phyloP scores from a whole-genome alignment of 83 land plant species.

The Picea abies region DNA sequence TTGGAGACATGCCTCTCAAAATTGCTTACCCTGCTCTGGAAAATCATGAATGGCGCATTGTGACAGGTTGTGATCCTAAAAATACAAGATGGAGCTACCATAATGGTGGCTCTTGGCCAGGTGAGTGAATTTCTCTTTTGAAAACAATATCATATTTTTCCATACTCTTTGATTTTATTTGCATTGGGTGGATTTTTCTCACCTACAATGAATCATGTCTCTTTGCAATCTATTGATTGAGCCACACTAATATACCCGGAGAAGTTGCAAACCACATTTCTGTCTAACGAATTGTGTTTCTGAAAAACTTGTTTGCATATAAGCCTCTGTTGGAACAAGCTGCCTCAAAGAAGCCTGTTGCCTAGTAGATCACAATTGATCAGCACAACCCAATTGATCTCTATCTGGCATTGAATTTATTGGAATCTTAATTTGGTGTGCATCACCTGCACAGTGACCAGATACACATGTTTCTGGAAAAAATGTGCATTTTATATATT shows the following conservation, averaged over 20 bases:
- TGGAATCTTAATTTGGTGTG: no score
- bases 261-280: no score
- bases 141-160: not conserved
- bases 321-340: no score
- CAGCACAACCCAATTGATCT: no score
- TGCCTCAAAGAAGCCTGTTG: no score
- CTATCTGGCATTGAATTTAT: no score
- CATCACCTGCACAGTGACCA: not conserved
- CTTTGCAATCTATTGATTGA: no score
- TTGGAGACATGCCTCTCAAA: slow-evolving; percentile 57
- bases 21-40: slow-evolving; percentile 41
- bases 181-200: not conserved
- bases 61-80: slow-evolving; percentile 50
- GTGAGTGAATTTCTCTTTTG: slow-evolving; percentile 10
- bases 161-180: not conserved
- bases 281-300: no score
- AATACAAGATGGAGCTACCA: slow-evolving; percentile 55
- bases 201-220: not conserved
- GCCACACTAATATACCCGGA: no score
- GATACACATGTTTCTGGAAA: not conserved
- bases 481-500: not conserved
- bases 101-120: slow-evolving; percentile 61
- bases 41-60: slow-evolving; percentile 41
- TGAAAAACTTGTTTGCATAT: no score
- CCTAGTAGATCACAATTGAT: no score